These are phyloP conservation scores for Xylariaceae sp. DNA, from an alignment of 2,329 filamentous ascomycete genomes.

Conservation along the genomic window DNA sequence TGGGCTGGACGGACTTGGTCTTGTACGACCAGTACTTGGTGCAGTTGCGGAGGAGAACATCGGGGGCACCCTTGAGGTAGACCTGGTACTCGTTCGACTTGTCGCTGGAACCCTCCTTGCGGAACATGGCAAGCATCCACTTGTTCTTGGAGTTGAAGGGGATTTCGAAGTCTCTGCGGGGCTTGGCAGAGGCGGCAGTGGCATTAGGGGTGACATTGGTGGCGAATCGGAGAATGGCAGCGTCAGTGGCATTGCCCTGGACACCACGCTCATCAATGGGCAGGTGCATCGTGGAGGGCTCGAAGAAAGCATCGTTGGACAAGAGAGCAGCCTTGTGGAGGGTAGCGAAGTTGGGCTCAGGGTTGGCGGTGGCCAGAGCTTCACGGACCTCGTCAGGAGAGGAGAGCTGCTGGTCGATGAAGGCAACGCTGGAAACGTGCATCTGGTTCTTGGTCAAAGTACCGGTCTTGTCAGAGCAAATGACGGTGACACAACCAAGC, in stretches of 20 bases:
- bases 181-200: neutral
- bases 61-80: constrained; percentile 4
- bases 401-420: neutral
- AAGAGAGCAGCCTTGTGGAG: neutral
- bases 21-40: neutral
- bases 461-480: constrained; percentile 4
- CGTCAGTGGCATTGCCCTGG: constrained; percentile 2
- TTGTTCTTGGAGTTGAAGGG: constrained; percentile 7
- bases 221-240: neutral
- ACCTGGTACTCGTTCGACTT: neutral
- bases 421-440: neutral
- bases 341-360: neutral
- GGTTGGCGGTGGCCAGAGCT: neutral
- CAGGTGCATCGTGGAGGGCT: neutral
- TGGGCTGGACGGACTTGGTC: neutral
- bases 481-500: neutral
- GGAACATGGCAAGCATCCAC: constrained; percentile 1
- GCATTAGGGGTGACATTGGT: neutral
- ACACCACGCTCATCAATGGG: neutral
- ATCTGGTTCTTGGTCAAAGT: constrained; percentile 3
- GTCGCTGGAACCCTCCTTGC: neutral
- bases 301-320: neutral
- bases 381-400: neutral
- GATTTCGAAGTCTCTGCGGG: constrained; percentile 1
- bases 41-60: neutral